phyloP scores from a whole-genome alignment of 179 eudicot genomes.

The Vitellaria paradoxa region DNA sequence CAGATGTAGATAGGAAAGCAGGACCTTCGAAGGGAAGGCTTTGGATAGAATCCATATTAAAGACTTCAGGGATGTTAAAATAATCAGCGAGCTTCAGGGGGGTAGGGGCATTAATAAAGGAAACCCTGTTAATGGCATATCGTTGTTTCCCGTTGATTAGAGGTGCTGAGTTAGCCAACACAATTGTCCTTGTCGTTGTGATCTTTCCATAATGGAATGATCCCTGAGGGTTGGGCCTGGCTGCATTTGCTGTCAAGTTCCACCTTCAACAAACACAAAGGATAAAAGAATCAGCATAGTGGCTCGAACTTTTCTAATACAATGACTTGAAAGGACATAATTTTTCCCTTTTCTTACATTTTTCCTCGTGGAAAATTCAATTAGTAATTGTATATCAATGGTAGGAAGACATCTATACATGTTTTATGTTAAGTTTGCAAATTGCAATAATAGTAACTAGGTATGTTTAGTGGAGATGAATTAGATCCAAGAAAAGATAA shows the following conservation, averaged over 20 bases:
- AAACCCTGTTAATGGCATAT: constrained; percentile 65
- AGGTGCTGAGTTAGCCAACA: constrained; percentile 62
- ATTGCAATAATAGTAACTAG: no score
- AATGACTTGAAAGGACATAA: neutral
- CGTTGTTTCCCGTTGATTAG: constrained; percentile 61
- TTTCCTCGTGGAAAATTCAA: neutral
- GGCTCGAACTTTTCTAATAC: neutral
- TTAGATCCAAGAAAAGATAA: neutral
- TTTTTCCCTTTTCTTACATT: constrained; percentile 1
- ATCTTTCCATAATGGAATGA: constrained; percentile 82
- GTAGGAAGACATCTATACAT: no score
- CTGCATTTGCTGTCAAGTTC: constrained; percentile 88
- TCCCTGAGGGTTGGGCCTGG: constrained; percentile 89
- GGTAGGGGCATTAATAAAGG: constrained; percentile 61
- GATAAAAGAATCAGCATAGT: neutral
- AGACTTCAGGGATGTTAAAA: constrained; percentile 73
- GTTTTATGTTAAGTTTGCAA: no score
- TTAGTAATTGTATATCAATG: neutral
- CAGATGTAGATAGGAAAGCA: constrained; percentile 48
- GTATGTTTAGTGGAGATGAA: neutral
- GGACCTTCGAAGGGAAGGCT: constrained; percentile 46
- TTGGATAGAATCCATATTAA: constrained; percentile 48
- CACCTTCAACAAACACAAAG: constrained; percentile 41
- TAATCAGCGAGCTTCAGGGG: constrained; percentile 86
- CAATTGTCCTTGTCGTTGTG: constrained; percentile 37